Conservation (phyloP, 345 rosid genomes). For the Rhodamnia rubescens region DNA sequence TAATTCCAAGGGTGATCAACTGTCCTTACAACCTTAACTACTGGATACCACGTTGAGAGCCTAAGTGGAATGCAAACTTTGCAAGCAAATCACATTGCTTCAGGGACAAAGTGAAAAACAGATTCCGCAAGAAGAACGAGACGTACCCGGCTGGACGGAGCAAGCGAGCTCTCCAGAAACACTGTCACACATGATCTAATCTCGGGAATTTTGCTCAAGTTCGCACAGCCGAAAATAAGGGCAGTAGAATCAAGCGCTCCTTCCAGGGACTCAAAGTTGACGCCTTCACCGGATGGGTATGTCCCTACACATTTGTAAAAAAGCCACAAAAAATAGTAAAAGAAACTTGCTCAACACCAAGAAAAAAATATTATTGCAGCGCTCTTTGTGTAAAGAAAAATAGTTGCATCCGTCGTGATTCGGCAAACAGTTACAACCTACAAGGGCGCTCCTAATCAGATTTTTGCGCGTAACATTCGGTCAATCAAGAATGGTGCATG, state of each 20-base stretch:
- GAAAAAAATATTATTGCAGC: background rate
- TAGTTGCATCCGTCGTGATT: background rate
- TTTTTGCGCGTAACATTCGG: rapidly evolving
- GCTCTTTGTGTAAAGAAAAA: background rate
- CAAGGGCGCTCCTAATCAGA: background rate
- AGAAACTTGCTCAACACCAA: background rate
- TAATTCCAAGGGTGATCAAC: slow-evolving; percentile 25
- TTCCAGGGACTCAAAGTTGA: background rate
- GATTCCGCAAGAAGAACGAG: background rate
- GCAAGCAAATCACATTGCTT: background rate
- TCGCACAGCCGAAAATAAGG: background rate
- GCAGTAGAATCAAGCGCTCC: slow-evolving; percentile 7
- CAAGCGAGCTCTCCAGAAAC: slow-evolving; percentile 12
- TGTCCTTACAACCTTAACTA: background rate
- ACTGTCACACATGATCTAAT: slow-evolving; percentile 31
- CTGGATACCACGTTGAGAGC: background rate
- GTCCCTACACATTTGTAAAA: background rate
- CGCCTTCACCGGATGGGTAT: background rate
- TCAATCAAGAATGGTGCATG: background rate
- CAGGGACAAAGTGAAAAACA: background rate
- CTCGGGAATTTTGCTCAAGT: slow-evolving; percentile 3
- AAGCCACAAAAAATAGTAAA: background rate
- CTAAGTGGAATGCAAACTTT: background rate
- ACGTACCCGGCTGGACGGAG: background rate
- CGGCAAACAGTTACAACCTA: background rate